Evolutionary conservation across 768 basidiomycete genomes (phyloP).

Genomic region (Pleurotus sapidus): DNA sequence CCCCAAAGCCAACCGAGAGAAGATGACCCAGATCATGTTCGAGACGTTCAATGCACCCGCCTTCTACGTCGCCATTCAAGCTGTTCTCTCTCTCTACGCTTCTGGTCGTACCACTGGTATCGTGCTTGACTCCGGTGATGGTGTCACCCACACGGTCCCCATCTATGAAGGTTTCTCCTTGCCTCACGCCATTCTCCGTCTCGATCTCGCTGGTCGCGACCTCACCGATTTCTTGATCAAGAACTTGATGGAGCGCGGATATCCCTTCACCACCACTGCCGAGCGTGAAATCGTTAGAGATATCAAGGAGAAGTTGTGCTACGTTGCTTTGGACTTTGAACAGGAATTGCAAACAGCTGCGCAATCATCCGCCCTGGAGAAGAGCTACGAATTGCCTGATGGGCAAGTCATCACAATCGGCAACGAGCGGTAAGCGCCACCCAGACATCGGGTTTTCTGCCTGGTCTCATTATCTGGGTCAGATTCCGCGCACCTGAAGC

Average conservation of each 20-base stretch:
- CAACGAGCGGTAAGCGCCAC: slow-evolving; percentile 81
- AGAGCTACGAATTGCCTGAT: slow-evolving; percentile 89
- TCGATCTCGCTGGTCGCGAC: slow-evolving; percentile 92
- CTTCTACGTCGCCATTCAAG: slow-evolving; percentile 91
- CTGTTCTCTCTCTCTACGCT: slow-evolving; percentile 87
- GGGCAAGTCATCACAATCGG: slow-evolving; percentile 96
- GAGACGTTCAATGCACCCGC: slow-evolving; percentile 93
- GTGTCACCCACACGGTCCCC: slow-evolving; percentile 94
- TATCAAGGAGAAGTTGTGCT: slow-evolving; percentile 97
- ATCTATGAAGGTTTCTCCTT: slow-evolving; percentile 95
- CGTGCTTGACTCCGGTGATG: slow-evolving; percentile 95
- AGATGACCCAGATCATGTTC: slow-evolving; percentile 98
- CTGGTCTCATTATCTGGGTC: slow-evolving; percentile 40
- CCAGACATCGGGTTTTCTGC: slow-evolving; percentile 49
- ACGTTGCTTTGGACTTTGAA: slow-evolving; percentile 93
- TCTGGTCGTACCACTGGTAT: slow-evolving; percentile 95
- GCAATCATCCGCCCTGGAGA: slow-evolving; percentile 86
- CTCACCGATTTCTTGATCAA: slow-evolving; percentile 83
- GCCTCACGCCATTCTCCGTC: slow-evolving; percentile 89
- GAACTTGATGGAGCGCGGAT: slow-evolving; percentile 87
- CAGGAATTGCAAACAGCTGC: slow-evolving; percentile 91
- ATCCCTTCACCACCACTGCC: slow-evolving; percentile 91
- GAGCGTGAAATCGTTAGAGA: slow-evolving; percentile 94
- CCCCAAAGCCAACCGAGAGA: slow-evolving; percentile 90
- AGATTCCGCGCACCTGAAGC: slow-evolving; percentile 93